A percentile compares a stretch with the other conserved stretches of the same genome.
These are phyloP conservation scores for Parascedosporium putredinis DNA, from an alignment of 2,329 filamentous ascomycete genomes.

Conservation along the genomic window DNA sequence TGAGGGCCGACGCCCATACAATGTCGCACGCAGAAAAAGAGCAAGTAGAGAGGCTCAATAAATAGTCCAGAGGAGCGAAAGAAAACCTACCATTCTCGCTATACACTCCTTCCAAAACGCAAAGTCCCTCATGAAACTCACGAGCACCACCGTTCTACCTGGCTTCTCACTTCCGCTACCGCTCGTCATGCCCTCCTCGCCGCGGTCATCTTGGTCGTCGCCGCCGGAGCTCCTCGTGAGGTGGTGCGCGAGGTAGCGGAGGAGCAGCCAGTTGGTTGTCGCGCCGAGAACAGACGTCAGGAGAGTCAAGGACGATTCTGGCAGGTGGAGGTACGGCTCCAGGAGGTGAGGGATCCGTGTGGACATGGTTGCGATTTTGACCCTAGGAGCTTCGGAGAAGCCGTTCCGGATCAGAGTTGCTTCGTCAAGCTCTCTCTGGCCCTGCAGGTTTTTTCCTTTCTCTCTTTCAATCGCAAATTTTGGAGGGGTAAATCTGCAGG, in stretches of 20 bases:
- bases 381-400: background rate
- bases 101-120: constrained; percentile 68
- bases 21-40: no score
- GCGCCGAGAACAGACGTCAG: constrained; percentile 59
- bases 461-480: background rate
- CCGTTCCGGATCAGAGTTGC: background rate
- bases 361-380: constrained; percentile 23
- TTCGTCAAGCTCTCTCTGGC: background rate
- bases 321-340: constrained; percentile 51
- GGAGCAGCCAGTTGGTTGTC: constrained; percentile 54
- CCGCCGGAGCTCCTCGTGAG: constrained; percentile 14
- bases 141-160: constrained; percentile 50
- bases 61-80: no score
- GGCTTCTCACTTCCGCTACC: background rate
- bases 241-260: constrained; percentile 40
- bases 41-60: no score
- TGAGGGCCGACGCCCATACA: no score
- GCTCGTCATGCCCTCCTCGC: background rate
- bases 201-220: constrained; percentile 3
- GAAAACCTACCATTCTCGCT: constrained; percentile 48
- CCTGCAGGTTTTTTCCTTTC: background rate
- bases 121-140: constrained; percentile 73
- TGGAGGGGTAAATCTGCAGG: constrained; percentile 4
- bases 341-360: constrained; percentile 52
- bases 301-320: constrained; percentile 51